Evolutionary conservation across 768 basidiomycete species (phyloP).

Genomic region (Dentipellis sp.): DNA sequence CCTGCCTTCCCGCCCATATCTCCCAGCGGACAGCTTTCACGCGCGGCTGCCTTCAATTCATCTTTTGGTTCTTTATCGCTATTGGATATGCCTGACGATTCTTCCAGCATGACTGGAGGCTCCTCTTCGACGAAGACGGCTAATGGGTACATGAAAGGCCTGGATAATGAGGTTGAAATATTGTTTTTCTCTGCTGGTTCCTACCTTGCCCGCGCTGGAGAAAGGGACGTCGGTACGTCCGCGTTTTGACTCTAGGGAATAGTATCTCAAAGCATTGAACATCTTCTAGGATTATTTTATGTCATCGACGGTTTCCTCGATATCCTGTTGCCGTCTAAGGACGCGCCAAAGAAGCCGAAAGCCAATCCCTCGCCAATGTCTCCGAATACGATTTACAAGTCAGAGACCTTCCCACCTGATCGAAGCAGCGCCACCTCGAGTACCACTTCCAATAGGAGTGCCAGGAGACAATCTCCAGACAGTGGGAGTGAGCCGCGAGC

Average conservation of each 20-base stretch:
- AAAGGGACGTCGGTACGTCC: constrained; percentile 67
- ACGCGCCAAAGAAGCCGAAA: constrained; percentile 3
- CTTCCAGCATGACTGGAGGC: constrained; percentile 52
- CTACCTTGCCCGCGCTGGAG: constrained; percentile 80
- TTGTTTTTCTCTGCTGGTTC: constrained; percentile 86
- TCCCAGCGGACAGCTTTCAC: constrained; percentile 13
- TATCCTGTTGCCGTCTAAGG: constrained; percentile 62
- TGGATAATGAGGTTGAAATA: constrained; percentile 97
- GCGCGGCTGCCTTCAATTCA: constrained; percentile 23
- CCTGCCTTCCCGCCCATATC: constrained; percentile 51
- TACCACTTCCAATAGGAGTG: constrained; percentile 4
- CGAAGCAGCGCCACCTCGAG: constrained; percentile 8
- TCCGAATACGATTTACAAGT: constrained; percentile 8
- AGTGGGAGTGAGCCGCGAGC: constrained; percentile 24
- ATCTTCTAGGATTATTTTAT: constrained; percentile 68
- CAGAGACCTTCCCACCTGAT: constrained; percentile 7
- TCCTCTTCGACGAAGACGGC: constrained; percentile 42
- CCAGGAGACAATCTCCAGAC: constrained; percentile 15
- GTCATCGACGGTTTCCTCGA: constrained; percentile 96
- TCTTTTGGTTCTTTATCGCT: constrained; percentile 71
- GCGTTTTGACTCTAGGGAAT: neutral
- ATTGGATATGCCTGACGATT: constrained; percentile 62
- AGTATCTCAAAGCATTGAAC: neutral
- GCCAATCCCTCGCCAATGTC: constrained; percentile 6
- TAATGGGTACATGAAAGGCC: constrained; percentile 58